Conservation (phyloP, 2,329 filamentous ascomycete species). For the Didymella exigua region DNA sequence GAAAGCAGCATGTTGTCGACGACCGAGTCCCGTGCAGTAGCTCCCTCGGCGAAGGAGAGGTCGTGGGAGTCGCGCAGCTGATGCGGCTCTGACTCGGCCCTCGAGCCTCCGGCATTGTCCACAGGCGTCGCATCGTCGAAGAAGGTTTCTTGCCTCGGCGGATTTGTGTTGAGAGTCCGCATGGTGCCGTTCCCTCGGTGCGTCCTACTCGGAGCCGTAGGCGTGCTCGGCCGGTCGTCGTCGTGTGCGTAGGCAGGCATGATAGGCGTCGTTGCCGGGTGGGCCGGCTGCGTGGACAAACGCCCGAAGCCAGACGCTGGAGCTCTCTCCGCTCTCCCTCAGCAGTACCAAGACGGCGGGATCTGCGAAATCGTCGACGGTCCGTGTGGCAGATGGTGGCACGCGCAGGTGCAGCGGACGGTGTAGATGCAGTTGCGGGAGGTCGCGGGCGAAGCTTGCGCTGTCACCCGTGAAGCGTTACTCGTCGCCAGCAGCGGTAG, state of each 20-base stretch:
- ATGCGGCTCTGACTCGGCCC: slow-evolving; percentile 24
- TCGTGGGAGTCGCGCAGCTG: slow-evolving; percentile 73
- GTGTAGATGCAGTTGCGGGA: slow-evolving; percentile 1
- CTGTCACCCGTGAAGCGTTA: slow-evolving; percentile 4
- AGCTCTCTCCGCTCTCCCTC: slow-evolving; percentile 37
- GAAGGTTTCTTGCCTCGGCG: slow-evolving; percentile 39
- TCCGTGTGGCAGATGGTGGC: slow-evolving; percentile 18
- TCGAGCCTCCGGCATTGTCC: slow-evolving; percentile 27
- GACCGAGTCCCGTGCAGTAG: slow-evolving; percentile 75
- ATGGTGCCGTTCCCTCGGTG: slow-evolving; percentile 31
- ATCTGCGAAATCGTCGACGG: slow-evolving; percentile 17
- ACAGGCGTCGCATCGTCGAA: slow-evolving; percentile 47
- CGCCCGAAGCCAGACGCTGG: slow-evolving; percentile 25
- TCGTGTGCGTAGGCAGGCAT: slow-evolving; percentile 36
- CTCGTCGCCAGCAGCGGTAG: slow-evolving; percentile 15
- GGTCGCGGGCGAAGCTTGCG: slow-evolving; percentile 4
- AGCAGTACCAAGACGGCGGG: slow-evolving; percentile 16
- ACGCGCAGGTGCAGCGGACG: slow-evolving; percentile 11
- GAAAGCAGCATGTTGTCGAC: slow-evolving; percentile 96
- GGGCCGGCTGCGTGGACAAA: slow-evolving; percentile 25
- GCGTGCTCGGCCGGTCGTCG: slow-evolving; percentile 37
- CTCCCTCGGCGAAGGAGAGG: slow-evolving; percentile 78
- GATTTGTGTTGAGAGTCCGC: slow-evolving; percentile 41
- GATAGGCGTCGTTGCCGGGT: slow-evolving; percentile 15
- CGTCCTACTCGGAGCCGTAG: slow-evolving; percentile 34